Conservation (phyloP, 2,329 filamentous ascomycete species). For the Bipolaris oryzae region DNA sequence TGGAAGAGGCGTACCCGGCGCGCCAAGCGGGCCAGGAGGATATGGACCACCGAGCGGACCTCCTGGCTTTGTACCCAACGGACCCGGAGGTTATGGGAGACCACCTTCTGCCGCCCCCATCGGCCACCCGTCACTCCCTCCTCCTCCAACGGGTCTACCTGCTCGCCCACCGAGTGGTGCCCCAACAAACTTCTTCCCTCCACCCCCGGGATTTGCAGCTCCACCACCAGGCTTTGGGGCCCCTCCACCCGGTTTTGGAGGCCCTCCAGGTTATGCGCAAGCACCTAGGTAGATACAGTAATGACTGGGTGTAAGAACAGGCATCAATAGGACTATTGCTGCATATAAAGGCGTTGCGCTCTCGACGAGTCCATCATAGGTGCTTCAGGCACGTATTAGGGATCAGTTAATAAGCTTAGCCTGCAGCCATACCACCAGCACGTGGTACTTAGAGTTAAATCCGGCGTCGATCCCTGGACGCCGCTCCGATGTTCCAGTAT, state of each 20-base stretch:
- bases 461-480: neutral
- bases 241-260: slow-evolving; percentile 25
- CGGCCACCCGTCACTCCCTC: slow-evolving; percentile 58
- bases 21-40: slow-evolving; percentile 49
- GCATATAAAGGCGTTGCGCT: neutral
- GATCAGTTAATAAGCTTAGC: neutral
- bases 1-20: slow-evolving; percentile 41
- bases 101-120: slow-evolving; percentile 34
- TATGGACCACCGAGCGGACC: slow-evolving; percentile 49
- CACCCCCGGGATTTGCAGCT: slow-evolving; percentile 31
- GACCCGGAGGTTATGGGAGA: slow-evolving; percentile 18
- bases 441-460: neutral
- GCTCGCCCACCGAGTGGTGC: slow-evolving; percentile 74
- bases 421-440: neutral
- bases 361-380: neutral
- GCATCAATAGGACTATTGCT: neutral
- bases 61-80: slow-evolving; percentile 38
- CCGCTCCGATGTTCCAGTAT: neutral
- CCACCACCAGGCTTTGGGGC: slow-evolving; percentile 33
- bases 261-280: slow-evolving; percentile 19
- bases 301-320: neutral
- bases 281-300: slow-evolving; percentile 13
- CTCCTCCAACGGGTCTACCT: slow-evolving; percentile 65
- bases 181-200: slow-evolving; percentile 46
- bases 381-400: neutral